Evolutionary conservation across 1,284 basidiomycete species (phyloP).

Genomic region (Fomitopsis schrenkii): DNA sequence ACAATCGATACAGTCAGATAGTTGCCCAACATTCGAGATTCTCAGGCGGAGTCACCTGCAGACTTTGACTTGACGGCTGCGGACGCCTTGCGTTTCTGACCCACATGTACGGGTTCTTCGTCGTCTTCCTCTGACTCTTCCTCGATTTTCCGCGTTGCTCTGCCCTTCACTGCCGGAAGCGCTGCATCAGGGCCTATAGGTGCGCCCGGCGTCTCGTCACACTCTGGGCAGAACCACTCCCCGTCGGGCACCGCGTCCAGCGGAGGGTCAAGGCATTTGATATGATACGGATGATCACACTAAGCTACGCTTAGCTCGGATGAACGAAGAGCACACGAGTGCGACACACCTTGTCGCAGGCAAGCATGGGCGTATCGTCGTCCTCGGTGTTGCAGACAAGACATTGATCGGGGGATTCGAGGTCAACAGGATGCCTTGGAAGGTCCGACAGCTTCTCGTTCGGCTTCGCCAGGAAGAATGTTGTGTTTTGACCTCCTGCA

Average conservation of each 20-base stretch:
- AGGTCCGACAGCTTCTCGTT: constrained; percentile 68
- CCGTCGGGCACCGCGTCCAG: constrained; percentile 78
- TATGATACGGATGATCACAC: constrained; percentile 90
- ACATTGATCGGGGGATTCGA: constrained; percentile 70
- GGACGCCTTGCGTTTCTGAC: constrained; percentile 31
- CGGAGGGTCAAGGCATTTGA: constrained; percentile 78
- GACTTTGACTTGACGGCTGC: constrained; percentile 9
- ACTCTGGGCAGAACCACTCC: constrained; percentile 89
- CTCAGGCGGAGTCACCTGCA: constrained; percentile 6
- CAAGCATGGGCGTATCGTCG: constrained; percentile 57
- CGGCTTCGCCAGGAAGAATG: constrained; percentile 74
- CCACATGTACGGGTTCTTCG: constrained; percentile 16
- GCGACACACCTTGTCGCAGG: constrained; percentile 78
- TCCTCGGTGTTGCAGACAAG: constrained; percentile 70
- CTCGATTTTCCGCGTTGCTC: constrained; percentile 8
- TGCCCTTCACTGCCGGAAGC: constrained; percentile 4
- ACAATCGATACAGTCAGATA: background rate
- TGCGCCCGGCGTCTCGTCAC: constrained; percentile 36
- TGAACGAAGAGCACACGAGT: background rate
- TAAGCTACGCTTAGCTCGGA: constrained; percentile 25
- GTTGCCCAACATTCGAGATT: too few species aligned
- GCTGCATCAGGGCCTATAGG: constrained; percentile 27
- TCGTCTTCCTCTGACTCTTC: constrained; percentile 20
- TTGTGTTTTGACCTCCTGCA: constrained; percentile 83
- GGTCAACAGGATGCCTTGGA: constrained; percentile 68